Percentiles rank a stretch among this genome's conserved stretches.
Evolutionary conservation across 139 green algal genomes (phyloP).

Genomic region (Edaphochlamys debaryana): DNA sequence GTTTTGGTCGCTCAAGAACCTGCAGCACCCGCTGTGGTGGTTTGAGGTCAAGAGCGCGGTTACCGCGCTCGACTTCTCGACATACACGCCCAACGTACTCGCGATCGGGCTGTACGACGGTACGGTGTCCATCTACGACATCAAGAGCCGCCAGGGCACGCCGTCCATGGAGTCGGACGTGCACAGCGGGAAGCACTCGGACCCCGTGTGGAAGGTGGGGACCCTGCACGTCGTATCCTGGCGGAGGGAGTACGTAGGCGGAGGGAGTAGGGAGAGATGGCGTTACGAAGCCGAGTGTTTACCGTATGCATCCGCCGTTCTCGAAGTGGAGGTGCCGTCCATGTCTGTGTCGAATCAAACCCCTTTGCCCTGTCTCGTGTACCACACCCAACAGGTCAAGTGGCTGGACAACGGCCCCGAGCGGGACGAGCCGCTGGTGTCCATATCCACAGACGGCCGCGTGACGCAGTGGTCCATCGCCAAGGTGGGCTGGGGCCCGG

Average conservation of each 20-base stretch:
- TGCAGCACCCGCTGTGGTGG: slow-evolving; percentile 77
- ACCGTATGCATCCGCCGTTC: no score
- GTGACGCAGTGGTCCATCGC: slow-evolving; percentile 84
- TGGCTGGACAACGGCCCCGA: slow-evolving; percentile 80
- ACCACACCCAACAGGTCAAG: slow-evolving; percentile 66
- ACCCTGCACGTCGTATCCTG: neutral
- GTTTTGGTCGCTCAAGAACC: slow-evolving; percentile 89
- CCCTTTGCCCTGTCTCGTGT: no score
- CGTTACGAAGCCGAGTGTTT: no score
- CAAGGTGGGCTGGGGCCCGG: slow-evolving; percentile 43
- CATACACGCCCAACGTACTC: slow-evolving; percentile 75
- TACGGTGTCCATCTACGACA: slow-evolving; percentile 82
- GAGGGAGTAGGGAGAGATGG: no score
- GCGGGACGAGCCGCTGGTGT: slow-evolving; percentile 83
- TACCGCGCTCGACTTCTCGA: slow-evolving; percentile 78
- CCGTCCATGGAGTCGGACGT: slow-evolving; percentile 69
- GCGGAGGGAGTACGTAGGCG: neutral
- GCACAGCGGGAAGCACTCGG: slow-evolving; percentile 74
- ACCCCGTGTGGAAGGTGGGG: slow-evolving; percentile 84
- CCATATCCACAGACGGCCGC: slow-evolving; percentile 87
- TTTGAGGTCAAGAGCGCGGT: slow-evolving; percentile 70
- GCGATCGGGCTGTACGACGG: slow-evolving; percentile 92
- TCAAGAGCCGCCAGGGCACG: slow-evolving; percentile 57
- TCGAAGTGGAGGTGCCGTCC: no score
- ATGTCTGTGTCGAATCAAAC: no score